Conservation (phyloP, 352 stramenopile species). For the Aphanomyces invadans region DNA sequence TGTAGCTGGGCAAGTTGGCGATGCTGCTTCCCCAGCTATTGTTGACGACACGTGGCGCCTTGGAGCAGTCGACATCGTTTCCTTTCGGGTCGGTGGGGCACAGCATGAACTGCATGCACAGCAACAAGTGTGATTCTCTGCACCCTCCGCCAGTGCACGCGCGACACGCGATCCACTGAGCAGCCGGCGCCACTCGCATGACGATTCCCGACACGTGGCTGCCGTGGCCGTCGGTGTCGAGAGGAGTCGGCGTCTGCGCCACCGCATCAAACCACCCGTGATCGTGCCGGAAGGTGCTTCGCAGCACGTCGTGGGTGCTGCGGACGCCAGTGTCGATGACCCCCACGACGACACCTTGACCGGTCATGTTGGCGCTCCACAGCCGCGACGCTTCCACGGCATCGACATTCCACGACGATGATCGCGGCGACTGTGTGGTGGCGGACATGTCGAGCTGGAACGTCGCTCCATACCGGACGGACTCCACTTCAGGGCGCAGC, state of each 20-base stretch:
- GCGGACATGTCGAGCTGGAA: background rate
- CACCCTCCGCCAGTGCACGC: slow-evolving; percentile 35
- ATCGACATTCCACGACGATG: background rate
- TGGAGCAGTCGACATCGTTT: slow-evolving; percentile 38
- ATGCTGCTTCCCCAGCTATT: slow-evolving; percentile 58
- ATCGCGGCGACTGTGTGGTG: background rate
- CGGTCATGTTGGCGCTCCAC: slow-evolving; percentile 23
- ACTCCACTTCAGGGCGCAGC: background rate
- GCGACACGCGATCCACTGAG: slow-evolving; percentile 52
- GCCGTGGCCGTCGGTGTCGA: slow-evolving; percentile 44
- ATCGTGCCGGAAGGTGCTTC: slow-evolving; percentile 33
- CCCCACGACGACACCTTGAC: slow-evolving; percentile 42
- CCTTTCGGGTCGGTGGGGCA: slow-evolving; percentile 46
- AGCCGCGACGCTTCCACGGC: background rate
- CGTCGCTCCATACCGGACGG: background rate
- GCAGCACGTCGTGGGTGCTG: slow-evolving; percentile 37
- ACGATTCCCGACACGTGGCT: slow-evolving; percentile 43
- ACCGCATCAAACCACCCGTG: slow-evolving; percentile 57
- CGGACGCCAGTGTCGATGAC: slow-evolving; percentile 54
- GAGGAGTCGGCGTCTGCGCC: slow-evolving; percentile 29
- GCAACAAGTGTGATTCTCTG: slow-evolving; percentile 38
- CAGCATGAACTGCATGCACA: slow-evolving; percentile 60
- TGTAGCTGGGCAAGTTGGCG: slow-evolving; percentile 26
- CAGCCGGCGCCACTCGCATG: slow-evolving; percentile 3
- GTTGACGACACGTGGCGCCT: slow-evolving; percentile 48